Conservation (phyloP, 2,329 filamentous ascomycete genomes). For the Alternaria longipes region DNA sequence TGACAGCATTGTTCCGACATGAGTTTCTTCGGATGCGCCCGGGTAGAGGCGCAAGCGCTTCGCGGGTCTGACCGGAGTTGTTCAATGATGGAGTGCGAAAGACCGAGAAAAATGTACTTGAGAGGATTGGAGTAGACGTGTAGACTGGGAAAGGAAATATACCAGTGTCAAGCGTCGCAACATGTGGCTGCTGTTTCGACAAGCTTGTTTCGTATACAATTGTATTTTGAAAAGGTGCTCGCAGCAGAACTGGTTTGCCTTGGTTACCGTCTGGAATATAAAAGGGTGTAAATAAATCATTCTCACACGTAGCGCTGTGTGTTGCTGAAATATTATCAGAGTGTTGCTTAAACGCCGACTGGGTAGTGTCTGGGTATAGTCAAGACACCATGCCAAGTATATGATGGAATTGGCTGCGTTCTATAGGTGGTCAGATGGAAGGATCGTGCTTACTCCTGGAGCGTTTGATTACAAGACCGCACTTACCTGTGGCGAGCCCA, state of each 20-base stretch:
- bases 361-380: background rate
- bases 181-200: background rate
- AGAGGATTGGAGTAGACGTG: background rate
- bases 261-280: background rate
- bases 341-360: background rate
- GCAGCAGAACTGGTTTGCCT: background rate
- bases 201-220: background rate
- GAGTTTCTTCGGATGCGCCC: background rate
- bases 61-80: background rate
- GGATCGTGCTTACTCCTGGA: background rate
- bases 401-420: background rate
- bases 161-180: background rate
- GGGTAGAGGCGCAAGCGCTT: background rate
- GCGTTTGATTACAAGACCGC: background rate
- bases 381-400: background rate
- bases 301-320: background rate
- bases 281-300: background rate
- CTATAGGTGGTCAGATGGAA: background rate
- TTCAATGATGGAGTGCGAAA: background rate
- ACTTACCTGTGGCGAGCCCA: constrained; percentile 1
- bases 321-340: background rate
- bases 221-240: background rate
- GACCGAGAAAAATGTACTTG: background rate
- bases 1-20: background rate
- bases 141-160: background rate